A percentile compares a stretch with the other conserved stretches of the same genome.
Conservation (phyloP, 2,329 filamentous ascomycete species). For the Arthrobotrys conoides region DNA sequence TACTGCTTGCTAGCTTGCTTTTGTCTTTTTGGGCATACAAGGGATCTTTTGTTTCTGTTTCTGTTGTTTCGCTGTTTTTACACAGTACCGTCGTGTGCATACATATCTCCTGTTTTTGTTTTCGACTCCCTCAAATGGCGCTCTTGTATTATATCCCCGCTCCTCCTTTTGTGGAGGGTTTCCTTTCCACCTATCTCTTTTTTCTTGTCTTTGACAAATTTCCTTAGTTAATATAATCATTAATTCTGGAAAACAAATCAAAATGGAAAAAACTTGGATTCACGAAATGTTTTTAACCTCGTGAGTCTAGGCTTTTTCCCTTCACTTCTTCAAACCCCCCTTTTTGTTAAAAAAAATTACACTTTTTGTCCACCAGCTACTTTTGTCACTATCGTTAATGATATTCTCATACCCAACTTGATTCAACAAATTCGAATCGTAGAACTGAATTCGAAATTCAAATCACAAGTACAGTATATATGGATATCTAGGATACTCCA, state of each 20-base stretch:
- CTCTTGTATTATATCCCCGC: conserved; percentile 59
- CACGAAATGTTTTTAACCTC: neutral
- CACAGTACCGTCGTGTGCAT: conserved; percentile 55
- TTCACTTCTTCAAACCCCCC: conserved; percentile 47
- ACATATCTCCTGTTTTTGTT: conserved; percentile 19
- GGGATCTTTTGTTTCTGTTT: conserved; percentile 14
- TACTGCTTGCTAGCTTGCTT: conserved; percentile 1
- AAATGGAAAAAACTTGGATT: neutral
- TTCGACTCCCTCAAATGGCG: conserved; percentile 10
- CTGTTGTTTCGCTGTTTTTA: neutral
- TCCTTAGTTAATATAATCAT: conserved; percentile 39
- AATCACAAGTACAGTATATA: neutral
- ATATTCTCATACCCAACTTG: no score
- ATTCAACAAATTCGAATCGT: no score
- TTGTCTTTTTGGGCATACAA: conserved; percentile 15
- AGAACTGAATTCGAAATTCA: no score
- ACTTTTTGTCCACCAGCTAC: neutral
- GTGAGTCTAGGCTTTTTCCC: conserved; percentile 30
- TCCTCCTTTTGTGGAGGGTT: conserved; percentile 18
- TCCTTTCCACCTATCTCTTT: neutral
- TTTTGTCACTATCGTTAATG: no score
- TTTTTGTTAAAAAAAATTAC: conserved; percentile 4
- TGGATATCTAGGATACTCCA: no score
- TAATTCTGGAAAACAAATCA: conserved; percentile 18
- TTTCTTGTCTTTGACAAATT: conserved; percentile 15